A percentile compares a stretch with the other conserved stretches of the same genome.
These are phyloP conservation scores for Arctium minus DNA, from an alignment of 129 eudicot species.

Conservation along the genomic window DNA sequence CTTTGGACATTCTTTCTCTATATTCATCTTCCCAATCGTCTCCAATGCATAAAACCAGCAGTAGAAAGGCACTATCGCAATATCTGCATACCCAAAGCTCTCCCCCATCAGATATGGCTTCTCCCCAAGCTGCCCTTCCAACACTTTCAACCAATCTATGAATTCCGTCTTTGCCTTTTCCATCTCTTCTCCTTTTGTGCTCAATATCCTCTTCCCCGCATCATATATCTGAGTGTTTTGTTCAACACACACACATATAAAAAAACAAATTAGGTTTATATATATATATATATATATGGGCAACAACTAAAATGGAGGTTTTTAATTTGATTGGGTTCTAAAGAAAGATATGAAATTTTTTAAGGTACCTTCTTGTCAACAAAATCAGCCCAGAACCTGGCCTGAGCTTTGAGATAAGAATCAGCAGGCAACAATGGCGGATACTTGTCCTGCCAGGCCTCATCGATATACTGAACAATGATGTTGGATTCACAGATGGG, in stretches of 20 bases:
- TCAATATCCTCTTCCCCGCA: neutral
- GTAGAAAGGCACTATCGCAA: constrained; percentile 4
- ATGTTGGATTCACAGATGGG: too few species aligned
- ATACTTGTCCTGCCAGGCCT: neutral
- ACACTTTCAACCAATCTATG: constrained; percentile 14
- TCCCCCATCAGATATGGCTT: constrained; percentile 25
- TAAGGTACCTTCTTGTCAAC: constrained; percentile 22
- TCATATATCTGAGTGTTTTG: neutral
- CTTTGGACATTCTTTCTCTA: constrained; percentile 25
- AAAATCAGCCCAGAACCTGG: constrained; percentile 30
- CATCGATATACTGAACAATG: constrained; percentile 1
- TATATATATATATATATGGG: neutral
- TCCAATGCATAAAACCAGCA: constrained; percentile 19
- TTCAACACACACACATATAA: neutral
- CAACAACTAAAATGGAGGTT: neutral
- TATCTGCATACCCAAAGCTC: constrained; percentile 27
- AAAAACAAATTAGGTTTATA: neutral
- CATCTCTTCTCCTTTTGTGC: constrained; percentile 12
- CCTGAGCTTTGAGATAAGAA: constrained; percentile 28
- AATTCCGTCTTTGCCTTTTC: constrained; percentile 17
- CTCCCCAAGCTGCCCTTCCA: constrained; percentile 19
- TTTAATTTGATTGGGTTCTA: neutral
- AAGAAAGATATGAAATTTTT: neutral
- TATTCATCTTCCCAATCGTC: neutral
- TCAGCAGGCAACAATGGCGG: constrained; percentile 18